These are phyloP conservation scores for Flaveria floridana DNA, from an alignment of 140 eudicot species.

Conservation along the genomic window DNA sequence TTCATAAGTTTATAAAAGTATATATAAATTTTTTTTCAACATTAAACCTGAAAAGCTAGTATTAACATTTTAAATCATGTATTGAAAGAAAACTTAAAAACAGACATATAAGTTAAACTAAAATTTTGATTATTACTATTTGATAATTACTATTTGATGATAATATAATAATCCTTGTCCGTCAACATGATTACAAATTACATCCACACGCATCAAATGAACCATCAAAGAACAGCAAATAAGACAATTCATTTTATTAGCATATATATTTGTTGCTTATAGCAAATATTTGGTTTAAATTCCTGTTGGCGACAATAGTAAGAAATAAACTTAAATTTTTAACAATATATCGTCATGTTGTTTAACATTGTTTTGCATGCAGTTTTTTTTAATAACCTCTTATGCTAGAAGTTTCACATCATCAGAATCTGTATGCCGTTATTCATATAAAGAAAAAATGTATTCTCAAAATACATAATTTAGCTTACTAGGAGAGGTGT, in stretches of 20 bases:
- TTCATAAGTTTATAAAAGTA: too few relatives aligned
- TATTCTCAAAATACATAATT: too few relatives aligned
- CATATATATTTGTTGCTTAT: background rate
- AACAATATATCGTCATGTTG: background rate
- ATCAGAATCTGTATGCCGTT: background rate
- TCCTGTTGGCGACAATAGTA: background rate
- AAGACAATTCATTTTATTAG: background rate
- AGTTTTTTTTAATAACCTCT: background rate
- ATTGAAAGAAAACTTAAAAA: background rate
- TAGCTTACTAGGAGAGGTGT: too few relatives aligned
- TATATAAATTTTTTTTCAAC: too few relatives aligned
- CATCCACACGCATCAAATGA: background rate
- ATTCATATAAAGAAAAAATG: background rate
- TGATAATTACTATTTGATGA: background rate
- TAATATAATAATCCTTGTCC: background rate
- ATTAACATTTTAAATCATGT: background rate
- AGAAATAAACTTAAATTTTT: background rate
- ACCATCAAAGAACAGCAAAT: slow-evolving; percentile 1
- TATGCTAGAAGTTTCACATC: too few relatives aligned
- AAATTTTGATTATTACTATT: too few relatives aligned
- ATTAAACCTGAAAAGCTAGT: background rate
- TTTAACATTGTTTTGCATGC: background rate
- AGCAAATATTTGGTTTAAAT: slow-evolving; percentile 25
- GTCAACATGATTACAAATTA: background rate
- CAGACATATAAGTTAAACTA: background rate